phyloP scores from a whole-genome alignment of 1,139 yeast genomes.

The Nakaseomyces bracarensis region DNA sequence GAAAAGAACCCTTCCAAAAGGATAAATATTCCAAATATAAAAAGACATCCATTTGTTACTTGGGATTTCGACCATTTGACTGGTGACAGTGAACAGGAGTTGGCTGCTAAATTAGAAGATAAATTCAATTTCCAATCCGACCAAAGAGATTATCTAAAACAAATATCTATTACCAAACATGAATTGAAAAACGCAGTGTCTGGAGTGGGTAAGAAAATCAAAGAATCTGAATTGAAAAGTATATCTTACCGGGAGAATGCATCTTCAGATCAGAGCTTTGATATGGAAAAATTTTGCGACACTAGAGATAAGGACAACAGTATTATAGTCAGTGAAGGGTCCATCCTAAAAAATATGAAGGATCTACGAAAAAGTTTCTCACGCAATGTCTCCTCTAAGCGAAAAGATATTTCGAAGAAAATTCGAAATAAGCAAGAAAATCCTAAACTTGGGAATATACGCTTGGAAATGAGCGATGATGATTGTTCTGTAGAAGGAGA shows the following conservation, averaged over 20 bases:
- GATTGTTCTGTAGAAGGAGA: slow-evolving; percentile 46
- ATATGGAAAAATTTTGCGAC: slow-evolving; percentile 2
- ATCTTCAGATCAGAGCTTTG: slow-evolving; percentile 5
- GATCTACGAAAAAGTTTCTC: slow-evolving; percentile 6
- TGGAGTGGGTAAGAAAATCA: slow-evolving; percentile 65
- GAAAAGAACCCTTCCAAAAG: slow-evolving; percentile 65
- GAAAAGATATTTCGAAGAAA: slow-evolving; percentile 6
- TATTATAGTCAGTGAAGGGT: slow-evolving; percentile 17
- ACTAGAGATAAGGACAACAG: slow-evolving; percentile 11
- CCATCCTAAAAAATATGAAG: slow-evolving; percentile 13
- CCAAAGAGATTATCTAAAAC: slow-evolving; percentile 29
- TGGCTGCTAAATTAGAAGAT: slow-evolving; percentile 16
- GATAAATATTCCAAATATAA: slow-evolving; percentile 64
- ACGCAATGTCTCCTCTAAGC: background rate
- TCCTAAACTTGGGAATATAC: background rate
- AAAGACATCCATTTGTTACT: slow-evolving; percentile 59
- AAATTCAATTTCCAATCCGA: slow-evolving; percentile 23
- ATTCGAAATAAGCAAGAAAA: background rate
- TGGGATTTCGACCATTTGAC: slow-evolving; percentile 30
- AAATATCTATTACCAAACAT: slow-evolving; percentile 54
- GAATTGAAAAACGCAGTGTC: slow-evolving; percentile 72
- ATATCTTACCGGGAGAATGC: slow-evolving; percentile 19
- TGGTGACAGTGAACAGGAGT: slow-evolving; percentile 12
- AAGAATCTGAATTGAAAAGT: slow-evolving; percentile 52
- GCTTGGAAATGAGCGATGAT: slow-evolving; percentile 1